A percentile compares a stretch with the other conserved stretches of the same genome.
These are phyloP conservation scores for Alloteropsis semialata DNA, from an alignment of 176 grass and related monocot genomes.

Conservation along the genomic window DNA sequence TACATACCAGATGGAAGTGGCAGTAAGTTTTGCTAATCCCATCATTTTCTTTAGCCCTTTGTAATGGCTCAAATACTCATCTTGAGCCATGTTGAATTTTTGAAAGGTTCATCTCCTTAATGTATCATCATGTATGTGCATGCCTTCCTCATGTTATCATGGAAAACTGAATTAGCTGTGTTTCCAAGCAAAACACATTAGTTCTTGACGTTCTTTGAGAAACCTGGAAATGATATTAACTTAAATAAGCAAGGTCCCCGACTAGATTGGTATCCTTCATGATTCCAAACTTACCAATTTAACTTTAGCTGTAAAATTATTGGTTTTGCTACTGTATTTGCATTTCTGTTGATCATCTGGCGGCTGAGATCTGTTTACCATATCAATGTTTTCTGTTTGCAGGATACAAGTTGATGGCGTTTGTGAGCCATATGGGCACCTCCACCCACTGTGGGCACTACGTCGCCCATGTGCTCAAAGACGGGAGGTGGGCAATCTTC, in stretches of 20 bases:
- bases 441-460: constrained; percentile 97
- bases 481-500: constrained; percentile 88
- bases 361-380: background rate
- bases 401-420: constrained; percentile 89
- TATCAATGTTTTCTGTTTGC: constrained; percentile 13
- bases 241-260: background rate
- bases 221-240: background rate
- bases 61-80: background rate
- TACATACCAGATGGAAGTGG: constrained; percentile 75
- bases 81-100: background rate
- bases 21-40: constrained; percentile 51
- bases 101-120: background rate
- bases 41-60: background rate
- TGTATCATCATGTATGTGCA: too few relatives aligned
- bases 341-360: background rate
- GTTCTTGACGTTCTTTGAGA: background rate
- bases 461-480: constrained; percentile 81
- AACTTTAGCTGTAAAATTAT: background rate
- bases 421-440: constrained; percentile 93
- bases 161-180: background rate
- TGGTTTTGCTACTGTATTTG: background rate
- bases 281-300: background rate
- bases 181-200: background rate
- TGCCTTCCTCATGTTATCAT: background rate
- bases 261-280: background rate